phyloP scores from a whole-genome alignment of 2,329 filamentous ascomycete genomes.

The Aureobasidium sp. region DNA sequence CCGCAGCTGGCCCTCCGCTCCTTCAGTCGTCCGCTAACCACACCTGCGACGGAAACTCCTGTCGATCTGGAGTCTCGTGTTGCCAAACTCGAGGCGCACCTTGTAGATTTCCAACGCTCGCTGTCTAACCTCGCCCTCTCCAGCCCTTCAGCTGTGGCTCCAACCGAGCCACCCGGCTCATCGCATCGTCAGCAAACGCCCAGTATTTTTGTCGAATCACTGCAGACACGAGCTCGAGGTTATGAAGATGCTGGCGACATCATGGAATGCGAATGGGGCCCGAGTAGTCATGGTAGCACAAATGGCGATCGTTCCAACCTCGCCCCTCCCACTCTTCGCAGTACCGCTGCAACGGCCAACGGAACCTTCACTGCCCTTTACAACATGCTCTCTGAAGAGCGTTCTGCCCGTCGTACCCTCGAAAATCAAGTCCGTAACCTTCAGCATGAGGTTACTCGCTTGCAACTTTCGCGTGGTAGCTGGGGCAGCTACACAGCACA shows the following conservation, averaged over 20 bases:
- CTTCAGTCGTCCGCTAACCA: slow-evolving; percentile 6
- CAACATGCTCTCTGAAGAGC: slow-evolving; percentile 31
- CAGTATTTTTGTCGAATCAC: slow-evolving; percentile 28
- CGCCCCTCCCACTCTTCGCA: neutral
- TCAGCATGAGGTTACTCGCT: slow-evolving; percentile 20
- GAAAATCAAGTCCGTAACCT: slow-evolving; percentile 20
- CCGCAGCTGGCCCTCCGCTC: neutral
- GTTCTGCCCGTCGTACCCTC: slow-evolving; percentile 28
- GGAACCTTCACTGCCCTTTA: slow-evolving; percentile 29
- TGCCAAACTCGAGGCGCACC: slow-evolving; percentile 26
- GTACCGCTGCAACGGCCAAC: slow-evolving; percentile 9
- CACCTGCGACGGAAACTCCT: slow-evolving; percentile 17
- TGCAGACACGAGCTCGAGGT: slow-evolving; percentile 19
- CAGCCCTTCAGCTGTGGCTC: slow-evolving; percentile 16
- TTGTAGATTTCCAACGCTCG: slow-evolving; percentile 27
- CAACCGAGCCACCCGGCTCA: slow-evolving; percentile 14
- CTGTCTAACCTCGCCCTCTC: slow-evolving; percentile 26
- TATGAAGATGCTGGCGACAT: slow-evolving; percentile 13
- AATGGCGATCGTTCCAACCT: neutral
- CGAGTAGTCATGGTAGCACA: neutral
- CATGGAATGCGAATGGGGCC: slow-evolving; percentile 10
- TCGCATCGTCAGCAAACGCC: slow-evolving; percentile 22
- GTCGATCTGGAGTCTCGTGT: slow-evolving; percentile 29
- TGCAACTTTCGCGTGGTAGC: slow-evolving; percentile 6
- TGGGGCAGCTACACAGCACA: slow-evolving; percentile 13